phyloP scores from a whole-genome alignment of 495 filamentous ascomycete genomes.

The Aspergillus asperescens region DNA sequence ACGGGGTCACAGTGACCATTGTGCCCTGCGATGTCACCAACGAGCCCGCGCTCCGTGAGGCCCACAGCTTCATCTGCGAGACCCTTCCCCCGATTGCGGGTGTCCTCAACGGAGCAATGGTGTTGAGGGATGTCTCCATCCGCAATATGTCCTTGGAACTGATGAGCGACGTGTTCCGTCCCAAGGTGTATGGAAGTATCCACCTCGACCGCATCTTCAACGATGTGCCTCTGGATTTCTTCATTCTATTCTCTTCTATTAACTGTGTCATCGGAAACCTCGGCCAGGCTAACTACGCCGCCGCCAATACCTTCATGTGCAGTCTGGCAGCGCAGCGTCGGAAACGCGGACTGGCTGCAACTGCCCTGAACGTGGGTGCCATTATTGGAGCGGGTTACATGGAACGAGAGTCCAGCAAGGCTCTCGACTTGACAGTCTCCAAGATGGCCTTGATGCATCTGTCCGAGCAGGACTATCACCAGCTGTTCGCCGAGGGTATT shows the following conservation, averaged over 20 bases:
- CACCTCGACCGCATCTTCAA: not conserved
- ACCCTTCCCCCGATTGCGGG: too few species aligned
- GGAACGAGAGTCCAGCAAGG: too few species aligned
- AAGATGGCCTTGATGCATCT: not conserved
- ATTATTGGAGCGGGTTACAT: not conserved
- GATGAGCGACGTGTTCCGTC: too few species aligned
- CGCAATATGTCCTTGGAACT: too few species aligned
- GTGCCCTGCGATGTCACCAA: too few species aligned
- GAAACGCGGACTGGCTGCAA: not conserved
- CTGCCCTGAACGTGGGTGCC: not conserved
- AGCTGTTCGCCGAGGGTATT: not conserved
- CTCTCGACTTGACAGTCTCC: too few species aligned
- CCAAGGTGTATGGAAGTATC: not conserved
- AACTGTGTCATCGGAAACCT: not conserved
- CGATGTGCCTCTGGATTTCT: not conserved
- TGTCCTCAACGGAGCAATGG: too few species aligned
- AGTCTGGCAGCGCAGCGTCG: not conserved
- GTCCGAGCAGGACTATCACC: not conserved
- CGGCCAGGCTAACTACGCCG: not conserved
- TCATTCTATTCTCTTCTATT: not conserved
- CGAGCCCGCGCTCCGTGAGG: too few species aligned
- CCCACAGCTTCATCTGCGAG: too few species aligned
- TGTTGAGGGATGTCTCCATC: too few species aligned
- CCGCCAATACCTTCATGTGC: not conserved
- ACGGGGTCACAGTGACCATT: too few species aligned